Evolutionary conservation across 106 monocot species (phyloP).

Genomic region (Apostasia ramifera): DNA sequence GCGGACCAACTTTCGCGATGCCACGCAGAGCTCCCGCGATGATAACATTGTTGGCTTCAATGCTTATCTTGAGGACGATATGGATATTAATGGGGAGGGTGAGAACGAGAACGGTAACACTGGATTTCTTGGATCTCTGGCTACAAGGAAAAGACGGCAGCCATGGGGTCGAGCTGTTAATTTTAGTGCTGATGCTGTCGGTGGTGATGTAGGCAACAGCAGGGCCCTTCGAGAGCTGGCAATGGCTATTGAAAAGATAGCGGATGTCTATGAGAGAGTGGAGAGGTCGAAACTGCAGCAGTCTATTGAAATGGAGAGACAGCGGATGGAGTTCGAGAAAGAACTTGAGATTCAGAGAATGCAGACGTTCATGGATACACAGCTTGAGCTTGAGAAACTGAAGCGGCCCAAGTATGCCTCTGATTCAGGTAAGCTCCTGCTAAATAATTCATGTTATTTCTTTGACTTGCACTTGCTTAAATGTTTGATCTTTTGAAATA

Average conservation of each 20-base stretch:
- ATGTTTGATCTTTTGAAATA: too few relatives aligned
- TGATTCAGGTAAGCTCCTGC: constrained; percentile 3
- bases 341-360: constrained; percentile 48
- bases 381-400: constrained; percentile 36
- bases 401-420: constrained; percentile 23
- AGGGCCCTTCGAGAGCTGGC: constrained; percentile 28
- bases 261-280: constrained; percentile 43
- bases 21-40: constrained; percentile 15
- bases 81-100: constrained; percentile 2
- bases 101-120: neutral
- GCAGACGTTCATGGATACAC: constrained; percentile 43
- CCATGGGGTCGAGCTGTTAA: constrained; percentile 13
- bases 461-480: too few relatives aligned
- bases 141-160: constrained; percentile 1
- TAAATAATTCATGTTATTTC: too few relatives aligned
- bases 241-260: constrained; percentile 32
- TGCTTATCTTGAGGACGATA: neutral
- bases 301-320: constrained; percentile 43
- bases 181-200: constrained; percentile 6
- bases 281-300: constrained; percentile 49
- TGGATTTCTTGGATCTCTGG: neutral
- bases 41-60: constrained; percentile 4
- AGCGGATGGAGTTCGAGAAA: constrained; percentile 49
- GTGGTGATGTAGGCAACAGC: constrained; percentile 1
- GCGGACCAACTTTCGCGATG: constrained; percentile 7